Percentiles rank a stretch among this genome's conserved stretches.
Evolutionary conservation across 352 stramenopile species (phyloP).

Genomic region (Aphanomyces invadans): DNA sequence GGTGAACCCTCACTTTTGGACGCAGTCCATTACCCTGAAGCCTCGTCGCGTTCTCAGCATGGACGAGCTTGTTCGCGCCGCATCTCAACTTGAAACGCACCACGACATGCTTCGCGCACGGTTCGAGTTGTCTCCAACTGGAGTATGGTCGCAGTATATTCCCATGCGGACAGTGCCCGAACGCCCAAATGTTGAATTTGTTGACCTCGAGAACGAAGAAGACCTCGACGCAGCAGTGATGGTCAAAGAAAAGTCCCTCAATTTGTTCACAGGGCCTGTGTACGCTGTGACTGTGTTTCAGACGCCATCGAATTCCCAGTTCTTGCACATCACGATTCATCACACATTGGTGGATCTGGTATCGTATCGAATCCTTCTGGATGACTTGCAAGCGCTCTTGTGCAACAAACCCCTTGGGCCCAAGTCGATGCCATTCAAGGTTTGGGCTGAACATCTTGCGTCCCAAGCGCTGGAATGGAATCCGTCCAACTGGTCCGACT

Average conservation of each 20-base stretch:
- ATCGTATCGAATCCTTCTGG: background rate
- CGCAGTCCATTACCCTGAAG: background rate
- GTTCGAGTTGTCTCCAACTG: background rate
- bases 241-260: background rate
- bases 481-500: background rate
- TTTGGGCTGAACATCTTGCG: background rate
- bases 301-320: background rate
- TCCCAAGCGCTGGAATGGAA: background rate
- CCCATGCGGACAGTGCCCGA: background rate
- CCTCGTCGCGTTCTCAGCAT: background rate
- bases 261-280: background rate
- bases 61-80: background rate
- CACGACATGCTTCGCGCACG: conserved; percentile 4
- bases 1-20: background rate
- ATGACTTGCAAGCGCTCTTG: background rate
- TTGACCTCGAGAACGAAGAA: background rate
- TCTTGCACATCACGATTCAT: background rate
- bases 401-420: background rate
- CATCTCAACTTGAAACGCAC: background rate
- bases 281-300: background rate
- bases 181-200: background rate
- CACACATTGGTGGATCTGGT: background rate
- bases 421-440: background rate
- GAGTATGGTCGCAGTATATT: background rate
- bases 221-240: background rate